Percentiles rank a stretch among this genome's conserved stretches.
Conservation (phyloP, 441 rosid genomes). For the Lepidium campestre region DNA sequence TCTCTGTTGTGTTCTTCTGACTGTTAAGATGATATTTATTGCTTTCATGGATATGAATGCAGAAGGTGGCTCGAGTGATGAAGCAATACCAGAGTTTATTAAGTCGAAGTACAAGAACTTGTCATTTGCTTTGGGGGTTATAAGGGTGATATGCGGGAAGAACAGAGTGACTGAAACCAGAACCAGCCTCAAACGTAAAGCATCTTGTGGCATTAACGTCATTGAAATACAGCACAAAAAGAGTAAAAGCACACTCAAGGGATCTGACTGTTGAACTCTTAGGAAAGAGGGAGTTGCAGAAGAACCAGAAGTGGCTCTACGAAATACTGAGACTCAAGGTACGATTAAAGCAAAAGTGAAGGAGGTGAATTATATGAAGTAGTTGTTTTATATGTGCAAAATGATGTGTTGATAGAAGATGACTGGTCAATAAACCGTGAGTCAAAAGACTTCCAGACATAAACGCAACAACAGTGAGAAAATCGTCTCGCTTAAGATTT, state of each 20-base stretch:
- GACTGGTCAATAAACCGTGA: background rate
- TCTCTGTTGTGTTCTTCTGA: background rate
- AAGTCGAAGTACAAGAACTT: constrained; percentile 17
- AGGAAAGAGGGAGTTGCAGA: background rate
- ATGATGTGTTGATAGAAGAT: constrained; percentile 7
- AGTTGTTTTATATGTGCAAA: constrained; percentile 1
- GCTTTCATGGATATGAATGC: constrained; percentile 23
- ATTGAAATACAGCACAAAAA: background rate
- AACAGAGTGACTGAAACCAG: constrained; percentile 4
- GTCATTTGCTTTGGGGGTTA: constrained; percentile 16
- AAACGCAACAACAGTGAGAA: background rate
- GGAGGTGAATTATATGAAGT: constrained; percentile 9
- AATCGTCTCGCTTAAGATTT: constrained; percentile 11
- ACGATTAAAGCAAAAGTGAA: constrained; percentile 6
- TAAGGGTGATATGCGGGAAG: constrained; percentile 6
- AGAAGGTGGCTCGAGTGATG: constrained; percentile 11
- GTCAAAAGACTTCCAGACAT: constrained; percentile 12
- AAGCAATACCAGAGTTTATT: constrained; percentile 10
- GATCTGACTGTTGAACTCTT: background rate
- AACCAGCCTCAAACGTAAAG: background rate
- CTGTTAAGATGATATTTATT: constrained; percentile 19
- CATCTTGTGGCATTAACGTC: background rate
- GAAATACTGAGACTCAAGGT: background rate
- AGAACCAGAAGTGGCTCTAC: background rate
- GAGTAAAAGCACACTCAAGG: background rate